A percentile compares a stretch with the other conserved stretches of the same genome.
Conservation (phyloP, 2,329 filamentous ascomycete genomes). For the Claviceps purpurea region DNA sequence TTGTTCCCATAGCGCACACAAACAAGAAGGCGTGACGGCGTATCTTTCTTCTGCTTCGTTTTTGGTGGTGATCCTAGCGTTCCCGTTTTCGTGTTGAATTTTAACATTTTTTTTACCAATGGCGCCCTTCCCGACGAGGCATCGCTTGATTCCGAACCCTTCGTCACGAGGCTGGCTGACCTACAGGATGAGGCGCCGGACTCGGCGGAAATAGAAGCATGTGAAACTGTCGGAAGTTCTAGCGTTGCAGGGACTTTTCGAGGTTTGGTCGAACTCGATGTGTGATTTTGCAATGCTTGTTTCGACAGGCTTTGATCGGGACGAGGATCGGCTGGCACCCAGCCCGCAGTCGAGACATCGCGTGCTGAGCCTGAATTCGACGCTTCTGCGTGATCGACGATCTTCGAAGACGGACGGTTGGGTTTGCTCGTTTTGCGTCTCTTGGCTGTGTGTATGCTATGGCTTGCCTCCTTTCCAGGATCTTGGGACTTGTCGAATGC, state of each 20-base stretch:
- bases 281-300: neutral
- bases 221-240: neutral
- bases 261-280: neutral
- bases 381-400: conserved; percentile 1
- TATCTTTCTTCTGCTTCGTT: conserved; percentile 26
- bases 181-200: neutral
- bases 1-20: conserved; percentile 46
- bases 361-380: neutral
- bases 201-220: neutral
- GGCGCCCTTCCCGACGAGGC: conserved; percentile 12
- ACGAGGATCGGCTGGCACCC: neutral
- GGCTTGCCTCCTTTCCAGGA: neutral
- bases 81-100: conserved; percentile 45
- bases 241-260: neutral
- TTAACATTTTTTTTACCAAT: conserved; percentile 30
- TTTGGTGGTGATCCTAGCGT: conserved; percentile 49
- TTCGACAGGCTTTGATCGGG: neutral
- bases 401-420: conserved; percentile 5
- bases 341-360: neutral
- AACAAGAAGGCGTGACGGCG: conserved; percentile 29
- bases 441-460: neutral
- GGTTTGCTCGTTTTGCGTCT: conserved; percentile 4
- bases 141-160: neutral
- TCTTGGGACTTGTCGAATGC: neutral
- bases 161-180: neutral